Conservation (phyloP, 2,329 filamentous ascomycete genomes). For the Knoxdaviesia proteae region DNA sequence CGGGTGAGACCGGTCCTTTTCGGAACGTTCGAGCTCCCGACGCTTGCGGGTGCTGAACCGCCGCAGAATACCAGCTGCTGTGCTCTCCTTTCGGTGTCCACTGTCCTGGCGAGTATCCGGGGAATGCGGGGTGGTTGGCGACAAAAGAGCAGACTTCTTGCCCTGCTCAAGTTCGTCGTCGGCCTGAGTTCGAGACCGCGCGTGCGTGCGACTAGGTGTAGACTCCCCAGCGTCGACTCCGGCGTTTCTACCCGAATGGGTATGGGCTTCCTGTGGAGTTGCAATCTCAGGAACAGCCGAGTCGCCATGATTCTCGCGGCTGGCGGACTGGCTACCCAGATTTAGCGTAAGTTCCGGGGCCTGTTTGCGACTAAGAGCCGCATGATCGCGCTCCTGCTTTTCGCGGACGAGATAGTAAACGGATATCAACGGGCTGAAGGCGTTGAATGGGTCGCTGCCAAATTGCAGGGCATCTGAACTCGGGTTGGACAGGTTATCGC, state of each 20-base stretch:
- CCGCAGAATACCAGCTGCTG: slow-evolving; percentile 63
- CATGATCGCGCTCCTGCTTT: slow-evolving; percentile 67
- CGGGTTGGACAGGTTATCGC: slow-evolving; percentile 67
- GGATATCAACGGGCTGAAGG: slow-evolving; percentile 77
- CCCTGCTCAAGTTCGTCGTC: slow-evolving; percentile 52
- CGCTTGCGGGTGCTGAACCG: slow-evolving; percentile 77
- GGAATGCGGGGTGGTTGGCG: slow-evolving; percentile 19
- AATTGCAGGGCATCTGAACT: slow-evolving; percentile 70
- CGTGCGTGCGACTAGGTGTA: slow-evolving; percentile 62
- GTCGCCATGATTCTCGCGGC: slow-evolving; percentile 9
- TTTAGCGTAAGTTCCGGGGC: slow-evolving; percentile 8
- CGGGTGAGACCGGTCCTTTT: slow-evolving; percentile 47
- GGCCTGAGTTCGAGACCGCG: slow-evolving; percentile 77
- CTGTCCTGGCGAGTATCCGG: slow-evolving; percentile 29
- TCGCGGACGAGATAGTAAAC: slow-evolving; percentile 94
- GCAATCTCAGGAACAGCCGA: slow-evolving; percentile 46
- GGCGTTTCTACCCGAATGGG: slow-evolving; percentile 40
- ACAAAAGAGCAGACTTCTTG: slow-evolving; percentile 18
- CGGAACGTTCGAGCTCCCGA: slow-evolving; percentile 41
- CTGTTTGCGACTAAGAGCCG: not conserved
- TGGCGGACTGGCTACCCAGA: slow-evolving; percentile 15
- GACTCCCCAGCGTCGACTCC: slow-evolving; percentile 43
- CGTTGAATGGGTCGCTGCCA: slow-evolving; percentile 75
- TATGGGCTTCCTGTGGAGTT: slow-evolving; percentile 71
- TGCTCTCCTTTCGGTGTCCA: slow-evolving; percentile 69